Base-by-base conservation (phyloP, 1,284 basidiomycete species). In the Hortiboletus rubellus region DNA sequence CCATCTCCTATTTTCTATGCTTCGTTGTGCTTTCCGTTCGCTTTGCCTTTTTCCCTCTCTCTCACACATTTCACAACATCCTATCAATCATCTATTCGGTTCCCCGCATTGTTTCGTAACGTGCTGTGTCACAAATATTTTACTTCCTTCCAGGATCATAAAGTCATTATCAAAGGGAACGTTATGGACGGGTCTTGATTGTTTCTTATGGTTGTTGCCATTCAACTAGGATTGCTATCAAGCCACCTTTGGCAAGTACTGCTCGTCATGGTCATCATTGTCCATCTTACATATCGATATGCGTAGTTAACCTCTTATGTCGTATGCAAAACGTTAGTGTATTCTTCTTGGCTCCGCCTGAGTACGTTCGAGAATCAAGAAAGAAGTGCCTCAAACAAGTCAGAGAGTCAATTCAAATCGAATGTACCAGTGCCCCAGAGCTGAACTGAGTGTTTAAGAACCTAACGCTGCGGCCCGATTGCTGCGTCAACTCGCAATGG, bases 81-180 rank as follows among this genome's bases (percentile, higher is more conserved):
- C 63, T 67, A 63, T 66, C 57, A 50, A 54, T 71, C 66, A 63
- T 54, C 58, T 69, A 72, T 71, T 70, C 55, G 57, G 61, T 54
- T 37, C 30, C 48, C 47, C 45, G 17, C 40, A 41, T 56, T 40
- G 33, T 47, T 46, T 59, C 15, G 36, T 65, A 55, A 59, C 56
- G 66, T 67, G 56, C 52, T 55, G 48, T 70, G 45, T 53, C 53
- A 49, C 66, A 60, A 58, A 55, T 68, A 67, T 60, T 44, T 31
- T 30, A 24, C 46, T 33, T 46, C 27, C 17, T 46, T 51, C 36
- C 46, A 42, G 30, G 37, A 40, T 58, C 38, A 30, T 53, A 49
- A 58, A 50, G 31, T 61, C 45, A 41, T 63, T 54, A 54, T 42
- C 49, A 42, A 60, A 42, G 41, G n/a, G n/a, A n/a, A n/a, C n/a